Evolutionary conservation across 805 yeast genomes (phyloP), one percentile per base, ranked within the genome.

Genomic region (Ogataea chonburiensis): DNA sequence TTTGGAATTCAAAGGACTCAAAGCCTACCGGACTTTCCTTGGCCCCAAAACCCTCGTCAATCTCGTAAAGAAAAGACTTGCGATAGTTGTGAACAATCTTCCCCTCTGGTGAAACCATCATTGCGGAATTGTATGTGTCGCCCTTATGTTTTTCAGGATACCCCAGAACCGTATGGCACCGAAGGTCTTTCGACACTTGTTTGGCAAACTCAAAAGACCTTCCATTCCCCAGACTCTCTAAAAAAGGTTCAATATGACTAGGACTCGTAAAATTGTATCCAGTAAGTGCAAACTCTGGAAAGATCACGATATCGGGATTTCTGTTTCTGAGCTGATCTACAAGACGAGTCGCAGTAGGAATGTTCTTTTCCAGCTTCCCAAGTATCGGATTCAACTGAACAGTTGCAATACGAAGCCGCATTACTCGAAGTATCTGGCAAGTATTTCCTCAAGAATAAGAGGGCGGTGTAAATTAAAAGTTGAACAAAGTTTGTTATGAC

Each of bases 241-340:
- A 55, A 48, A 58, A 80, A 2, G 91, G 89, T 31, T 50, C 57
- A 14, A 81, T 78, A 24, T 69, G 75, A 0, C 50, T 55, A 26
- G 55, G 58, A 17, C 63, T 56, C 18, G 58, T 54, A 60, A 81
- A 89, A 51, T 81, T 82, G 56, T 88, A 88, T 1, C 96, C 96
- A 0, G 95, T 83, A 9, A 89, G 61, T 0, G 94, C 87, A 32
- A 88, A 61, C 52, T 88, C 97, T 0, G 97, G 95, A 5, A 89
- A 68, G 1, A 88, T 73, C 6, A 88, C 57, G n/a, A 88, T 47
- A 53, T 87, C 94, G 1, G 79, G 75, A 5, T 57, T 55, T 20
- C 16, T 28, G 20, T 29, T 15, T 28, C 12, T 25, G 16, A n/a
- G 31, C 44, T 33, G 28, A 7, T 64, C 59, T 9, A 78, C 45